A percentile compares a stretch with the other conserved stretches of the same genome.
phyloP scores from a whole-genome alignment of 129 eudicot species.

The Tagetes patula region DNA sequence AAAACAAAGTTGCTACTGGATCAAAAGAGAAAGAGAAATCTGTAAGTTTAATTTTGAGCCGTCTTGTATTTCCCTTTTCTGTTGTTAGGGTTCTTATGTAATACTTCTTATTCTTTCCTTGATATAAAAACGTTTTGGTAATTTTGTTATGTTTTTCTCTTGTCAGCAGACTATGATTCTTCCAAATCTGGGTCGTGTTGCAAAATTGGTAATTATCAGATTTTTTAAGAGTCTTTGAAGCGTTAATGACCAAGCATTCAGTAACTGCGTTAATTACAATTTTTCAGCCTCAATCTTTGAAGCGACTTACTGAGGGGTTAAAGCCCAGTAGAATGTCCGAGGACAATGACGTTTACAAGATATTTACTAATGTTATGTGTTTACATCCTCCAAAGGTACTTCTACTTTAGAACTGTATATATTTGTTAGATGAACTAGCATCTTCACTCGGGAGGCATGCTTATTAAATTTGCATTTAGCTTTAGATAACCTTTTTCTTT shows the following conservation, averaged over 20 bases:
- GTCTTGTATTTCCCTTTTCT: background rate
- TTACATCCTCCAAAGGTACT: constrained; percentile 79
- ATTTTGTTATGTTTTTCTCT: constrained; percentile 19
- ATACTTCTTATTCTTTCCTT: background rate
- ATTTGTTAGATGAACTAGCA: background rate
- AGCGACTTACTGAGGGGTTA: constrained; percentile 85
- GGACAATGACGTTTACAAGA: constrained; percentile 68
- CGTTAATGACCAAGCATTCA: background rate
- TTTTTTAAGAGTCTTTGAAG: background rate
- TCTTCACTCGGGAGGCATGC: background rate
- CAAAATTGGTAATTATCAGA: constrained; percentile 72
- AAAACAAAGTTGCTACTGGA: constrained; percentile 78
- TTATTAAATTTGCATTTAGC: background rate
- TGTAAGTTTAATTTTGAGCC: constrained; percentile 47
- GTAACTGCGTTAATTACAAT: background rate
- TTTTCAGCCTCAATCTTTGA: constrained; percentile 83
- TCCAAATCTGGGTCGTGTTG: constrained; percentile 90
- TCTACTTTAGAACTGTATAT: background rate
- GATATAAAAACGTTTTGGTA: constrained; percentile 6
- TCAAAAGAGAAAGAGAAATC: constrained; percentile 89
- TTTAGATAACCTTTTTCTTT: background rate
- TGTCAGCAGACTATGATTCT: constrained; percentile 84
- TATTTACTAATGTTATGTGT: constrained; percentile 70
- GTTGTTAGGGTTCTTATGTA: constrained; percentile 17
- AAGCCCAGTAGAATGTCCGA: constrained; percentile 55